A percentile compares a stretch with the other conserved stretches of the same genome.
These are phyloP conservation scores for Epichloe elymi DNA, from an alignment of 2,329 filamentous ascomycete genomes.

Conservation along the genomic window DNA sequence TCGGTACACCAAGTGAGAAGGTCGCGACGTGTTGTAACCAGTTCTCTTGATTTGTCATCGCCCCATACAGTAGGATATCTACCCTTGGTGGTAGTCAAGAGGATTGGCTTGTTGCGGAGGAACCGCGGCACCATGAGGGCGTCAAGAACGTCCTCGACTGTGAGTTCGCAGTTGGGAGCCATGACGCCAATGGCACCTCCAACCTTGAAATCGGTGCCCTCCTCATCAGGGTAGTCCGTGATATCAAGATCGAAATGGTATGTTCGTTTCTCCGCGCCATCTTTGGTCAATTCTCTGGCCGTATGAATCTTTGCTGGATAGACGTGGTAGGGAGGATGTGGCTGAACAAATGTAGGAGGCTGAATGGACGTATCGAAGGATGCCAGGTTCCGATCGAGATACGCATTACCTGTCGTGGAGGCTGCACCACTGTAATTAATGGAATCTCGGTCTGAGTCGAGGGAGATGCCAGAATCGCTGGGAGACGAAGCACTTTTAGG, in stretches of 20 bases:
- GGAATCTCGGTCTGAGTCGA: constrained; percentile 22
- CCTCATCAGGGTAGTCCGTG: constrained; percentile 82
- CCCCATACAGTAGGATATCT: constrained; percentile 98
- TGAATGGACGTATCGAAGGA: constrained; percentile 48
- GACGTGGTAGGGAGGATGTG: constrained; percentile 85
- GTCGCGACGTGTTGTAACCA: constrained; percentile 83
- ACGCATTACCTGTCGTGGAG: constrained; percentile 13
- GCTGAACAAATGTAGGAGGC: constrained; percentile 82
- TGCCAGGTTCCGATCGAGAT: constrained; percentile 10
- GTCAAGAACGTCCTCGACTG: constrained; percentile 77
- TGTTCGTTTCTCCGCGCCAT: constrained; percentile 88
- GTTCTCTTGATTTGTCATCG: constrained; percentile 68
- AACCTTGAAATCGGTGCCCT: constrained; percentile 83
- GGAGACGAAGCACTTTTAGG: constrained; percentile 25
- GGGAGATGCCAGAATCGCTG: constrained; percentile 34
- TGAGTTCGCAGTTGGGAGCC: constrained; percentile 64
- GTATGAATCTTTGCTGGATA: constrained; percentile 80
- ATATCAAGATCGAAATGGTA: constrained; percentile 97
- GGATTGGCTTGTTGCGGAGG: constrained; percentile 70
- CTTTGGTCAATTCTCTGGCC: constrained; percentile 73
- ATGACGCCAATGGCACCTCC: constrained; percentile 90
- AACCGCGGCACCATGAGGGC: constrained; percentile 68
- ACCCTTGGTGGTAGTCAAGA: constrained; percentile 65
- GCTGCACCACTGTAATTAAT: constrained; percentile 13
- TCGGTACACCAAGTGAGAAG: constrained; percentile 94